Conservation (phyloP, 2,329 filamentous ascomycete species). For the Bisporella sp. region DNA sequence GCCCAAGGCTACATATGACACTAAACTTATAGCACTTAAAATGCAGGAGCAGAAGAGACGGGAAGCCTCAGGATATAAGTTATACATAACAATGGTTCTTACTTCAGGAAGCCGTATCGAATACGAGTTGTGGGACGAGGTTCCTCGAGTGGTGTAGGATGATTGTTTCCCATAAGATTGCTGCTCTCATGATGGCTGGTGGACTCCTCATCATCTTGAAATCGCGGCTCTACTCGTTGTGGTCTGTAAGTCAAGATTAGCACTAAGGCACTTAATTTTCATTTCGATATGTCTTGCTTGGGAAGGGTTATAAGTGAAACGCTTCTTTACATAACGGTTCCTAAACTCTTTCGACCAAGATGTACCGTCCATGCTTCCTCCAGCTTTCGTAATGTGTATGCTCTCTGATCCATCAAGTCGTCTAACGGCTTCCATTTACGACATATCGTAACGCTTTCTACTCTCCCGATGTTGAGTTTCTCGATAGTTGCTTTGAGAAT, state of each 20-base stretch:
- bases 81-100: too few species aligned
- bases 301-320: too few species aligned
- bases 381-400: constrained; percentile 59
- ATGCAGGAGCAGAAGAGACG: too few species aligned
- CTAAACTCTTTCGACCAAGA: constrained; percentile 48
- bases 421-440: constrained; percentile 83
- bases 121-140: constrained; percentile 63
- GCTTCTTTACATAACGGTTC: constrained; percentile 26
- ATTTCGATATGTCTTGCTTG: too few species aligned
- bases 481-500: constrained; percentile 85
- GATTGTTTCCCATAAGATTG: constrained; percentile 44
- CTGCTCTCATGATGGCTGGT: constrained; percentile 48
- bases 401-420: constrained; percentile 60
- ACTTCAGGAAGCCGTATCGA: constrained; percentile 68
- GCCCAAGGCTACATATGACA: too few species aligned
- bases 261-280: too few species aligned
- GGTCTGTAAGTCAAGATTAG: constrained; percentile 27
- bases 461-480: constrained; percentile 78
- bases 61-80: too few species aligned
- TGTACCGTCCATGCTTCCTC: constrained; percentile 81
- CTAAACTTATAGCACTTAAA: too few species aligned
- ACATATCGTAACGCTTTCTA: constrained; percentile 82
- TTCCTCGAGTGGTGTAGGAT: constrained; percentile 35
- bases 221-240: constrained; percentile 13
- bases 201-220: constrained; percentile 30